Conservation (phyloP, 164 flowering plant genomes). For the Liquidambar formosana region DNA sequence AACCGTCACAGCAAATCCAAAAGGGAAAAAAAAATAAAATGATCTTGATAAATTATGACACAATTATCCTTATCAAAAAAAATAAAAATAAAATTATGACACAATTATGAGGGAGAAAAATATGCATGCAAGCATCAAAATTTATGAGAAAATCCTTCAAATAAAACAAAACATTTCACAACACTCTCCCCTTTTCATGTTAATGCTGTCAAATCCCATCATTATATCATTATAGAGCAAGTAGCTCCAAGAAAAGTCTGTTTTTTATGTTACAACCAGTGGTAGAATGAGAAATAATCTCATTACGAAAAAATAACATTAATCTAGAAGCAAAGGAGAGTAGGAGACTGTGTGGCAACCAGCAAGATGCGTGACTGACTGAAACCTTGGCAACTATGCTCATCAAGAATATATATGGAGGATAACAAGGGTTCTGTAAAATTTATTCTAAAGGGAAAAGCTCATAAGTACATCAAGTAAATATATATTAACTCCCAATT, state of each 20-base stretch:
- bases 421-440: background rate
- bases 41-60: background rate
- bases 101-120: background rate
- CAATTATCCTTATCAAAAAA: too few species aligned
- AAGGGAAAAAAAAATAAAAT: background rate
- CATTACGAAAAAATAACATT: too few species aligned
- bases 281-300: background rate
- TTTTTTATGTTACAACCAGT: background rate
- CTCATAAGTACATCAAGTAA: too few species aligned
- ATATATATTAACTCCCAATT: too few species aligned
- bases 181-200: too few species aligned
- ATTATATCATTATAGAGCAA: background rate
- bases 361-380: too few species aligned
- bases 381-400: too few species aligned
- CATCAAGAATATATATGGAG: too few species aligned
- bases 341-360: too few species aligned
- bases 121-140: background rate
- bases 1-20: constrained; percentile 16
- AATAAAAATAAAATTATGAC: too few species aligned
- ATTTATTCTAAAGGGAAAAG: too few species aligned
- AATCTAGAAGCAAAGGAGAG: background rate
- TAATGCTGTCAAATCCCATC: background rate
- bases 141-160: background rate
- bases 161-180: too few species aligned
- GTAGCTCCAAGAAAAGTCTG: background rate